Evolutionary conservation across 306 rosid genomes (phyloP).

Genomic region (Gastrolobium bilobum): DNA sequence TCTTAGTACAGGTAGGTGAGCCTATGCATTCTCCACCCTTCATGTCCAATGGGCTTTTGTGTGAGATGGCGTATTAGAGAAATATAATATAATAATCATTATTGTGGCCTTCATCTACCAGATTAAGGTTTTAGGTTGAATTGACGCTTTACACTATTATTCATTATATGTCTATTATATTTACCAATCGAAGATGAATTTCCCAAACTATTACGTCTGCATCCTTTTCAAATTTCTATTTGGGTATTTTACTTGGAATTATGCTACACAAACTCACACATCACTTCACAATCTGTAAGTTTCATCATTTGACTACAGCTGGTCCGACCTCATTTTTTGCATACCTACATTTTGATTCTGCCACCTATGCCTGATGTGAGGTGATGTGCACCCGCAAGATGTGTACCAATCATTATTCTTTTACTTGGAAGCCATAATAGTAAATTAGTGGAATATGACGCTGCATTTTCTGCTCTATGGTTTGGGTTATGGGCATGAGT

Average conservation of each 20-base stretch:
- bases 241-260: slow-evolving; percentile 5
- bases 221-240: slow-evolving; percentile 41
- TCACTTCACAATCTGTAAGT: neutral
- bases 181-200: slow-evolving; percentile 18
- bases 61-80: too few relatives aligned
- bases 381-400: neutral
- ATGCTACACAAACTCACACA: neutral
- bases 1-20: too few relatives aligned
- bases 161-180: slow-evolving; percentile 12
- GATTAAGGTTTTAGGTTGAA: too few relatives aligned
- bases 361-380: neutral
- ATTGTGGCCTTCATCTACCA: too few relatives aligned
- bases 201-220: slow-evolving; percentile 21
- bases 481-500: slow-evolving; percentile 14
- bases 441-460: slow-evolving; percentile 28
- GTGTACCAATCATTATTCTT: neutral
- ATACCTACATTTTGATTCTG: neutral
- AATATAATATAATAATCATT: too few relatives aligned
- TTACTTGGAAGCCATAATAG: slow-evolving; percentile 13
- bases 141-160: neutral
- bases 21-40: too few relatives aligned
- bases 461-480: slow-evolving; percentile 14
- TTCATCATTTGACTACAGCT: neutral
- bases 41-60: too few relatives aligned
- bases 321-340: neutral